Percentiles rank a stretch among this genome's conserved stretches.
Conservation (phyloP, 75 land plant genomes). For the Chamaecyparis obtusa region DNA sequence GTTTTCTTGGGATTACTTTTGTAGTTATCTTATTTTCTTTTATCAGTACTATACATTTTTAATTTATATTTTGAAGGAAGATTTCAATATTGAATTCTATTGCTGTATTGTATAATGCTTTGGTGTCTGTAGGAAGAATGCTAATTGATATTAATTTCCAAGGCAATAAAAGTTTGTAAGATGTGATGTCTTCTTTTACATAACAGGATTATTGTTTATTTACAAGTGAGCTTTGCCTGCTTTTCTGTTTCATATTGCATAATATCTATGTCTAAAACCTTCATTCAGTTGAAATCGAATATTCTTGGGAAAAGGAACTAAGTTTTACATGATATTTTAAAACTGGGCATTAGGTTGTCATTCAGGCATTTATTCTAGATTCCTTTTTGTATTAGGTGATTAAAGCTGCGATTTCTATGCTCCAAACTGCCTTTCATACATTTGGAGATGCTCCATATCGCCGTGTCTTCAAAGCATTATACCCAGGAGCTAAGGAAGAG, state of each 20-base stretch:
- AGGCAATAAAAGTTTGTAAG: not conserved
- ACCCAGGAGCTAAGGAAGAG: slow-evolving; percentile 72
- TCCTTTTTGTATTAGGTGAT: slow-evolving; percentile 47
- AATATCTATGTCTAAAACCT: not conserved
- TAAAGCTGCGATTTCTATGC: slow-evolving; percentile 72
- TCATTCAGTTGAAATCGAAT: not conserved
- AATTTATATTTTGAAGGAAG: not conserved
- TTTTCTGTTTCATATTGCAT: not conserved
- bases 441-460: slow-evolving; percentile 68
- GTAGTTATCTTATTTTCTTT: not conserved
- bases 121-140: not conserved
- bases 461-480: slow-evolving; percentile 79
- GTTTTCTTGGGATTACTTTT: not conserved
- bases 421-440: slow-evolving; percentile 65
- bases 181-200: not conserved
- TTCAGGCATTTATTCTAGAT: not conserved
- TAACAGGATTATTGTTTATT: not conserved
- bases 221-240: not conserved
- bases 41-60: not conserved
- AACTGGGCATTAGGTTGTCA: not conserved
- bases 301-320: not conserved
- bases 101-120: not conserved
- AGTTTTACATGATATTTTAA: not conserved
- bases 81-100: not conserved
- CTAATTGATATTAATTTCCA: not conserved